Percentiles rank a stretch among this genome's conserved stretches.
These are phyloP conservation scores for Rhizoclosmatium globosum DNA, from an alignment of 192 early-diverging fungal species.

Conservation along the genomic window DNA sequence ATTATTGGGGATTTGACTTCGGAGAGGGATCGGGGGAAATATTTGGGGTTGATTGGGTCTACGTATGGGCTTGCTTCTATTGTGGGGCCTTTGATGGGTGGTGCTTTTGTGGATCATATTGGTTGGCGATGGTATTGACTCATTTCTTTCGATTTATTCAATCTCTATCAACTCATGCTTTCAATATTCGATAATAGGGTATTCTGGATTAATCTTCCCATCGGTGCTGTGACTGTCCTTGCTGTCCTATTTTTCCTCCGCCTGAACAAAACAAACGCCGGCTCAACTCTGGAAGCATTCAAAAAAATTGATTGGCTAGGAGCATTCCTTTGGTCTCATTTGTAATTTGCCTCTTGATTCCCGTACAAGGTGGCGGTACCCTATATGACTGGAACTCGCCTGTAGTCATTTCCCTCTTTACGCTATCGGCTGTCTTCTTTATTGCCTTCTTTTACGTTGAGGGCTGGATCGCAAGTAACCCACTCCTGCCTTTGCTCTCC, in stretches of 20 bases:
- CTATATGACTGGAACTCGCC: conserved; percentile 66
- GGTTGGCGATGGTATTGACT: conserved; percentile 47
- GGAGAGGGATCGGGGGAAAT: conserved; percentile 61
- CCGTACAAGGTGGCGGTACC: conserved; percentile 72
- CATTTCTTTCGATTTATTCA: conserved; percentile 69
- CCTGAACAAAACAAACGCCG: conserved; percentile 37
- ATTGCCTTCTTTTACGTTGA: conserved; percentile 68
- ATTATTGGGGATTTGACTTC: conserved; percentile 85
- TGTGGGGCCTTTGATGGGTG: conserved; percentile 81
- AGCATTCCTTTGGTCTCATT: conserved; percentile 55
- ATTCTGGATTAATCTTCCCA: conserved; percentile 77
- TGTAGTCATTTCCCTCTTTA: conserved; percentile 70
- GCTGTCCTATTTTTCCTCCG: conserved; percentile 63
- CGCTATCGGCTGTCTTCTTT: conserved; percentile 65
- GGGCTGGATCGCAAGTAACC: conserved; percentile 61
- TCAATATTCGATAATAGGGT: conserved; percentile 58
- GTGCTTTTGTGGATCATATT: conserved; percentile 73
- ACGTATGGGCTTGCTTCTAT: conserved; percentile 78
- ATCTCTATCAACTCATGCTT: not conserved
- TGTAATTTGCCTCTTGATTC: no score
- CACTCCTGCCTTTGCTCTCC: conserved; percentile 68
- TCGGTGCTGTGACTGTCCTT: conserved; percentile 68
- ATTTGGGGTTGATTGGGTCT: conserved; percentile 77
- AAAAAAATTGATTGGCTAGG: conserved; percentile 70
- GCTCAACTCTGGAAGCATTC: conserved; percentile 54